Evolutionary conservation across 352 stramenopile species (phyloP).

Genomic region (Aphanomyces cochlioides): DNA sequence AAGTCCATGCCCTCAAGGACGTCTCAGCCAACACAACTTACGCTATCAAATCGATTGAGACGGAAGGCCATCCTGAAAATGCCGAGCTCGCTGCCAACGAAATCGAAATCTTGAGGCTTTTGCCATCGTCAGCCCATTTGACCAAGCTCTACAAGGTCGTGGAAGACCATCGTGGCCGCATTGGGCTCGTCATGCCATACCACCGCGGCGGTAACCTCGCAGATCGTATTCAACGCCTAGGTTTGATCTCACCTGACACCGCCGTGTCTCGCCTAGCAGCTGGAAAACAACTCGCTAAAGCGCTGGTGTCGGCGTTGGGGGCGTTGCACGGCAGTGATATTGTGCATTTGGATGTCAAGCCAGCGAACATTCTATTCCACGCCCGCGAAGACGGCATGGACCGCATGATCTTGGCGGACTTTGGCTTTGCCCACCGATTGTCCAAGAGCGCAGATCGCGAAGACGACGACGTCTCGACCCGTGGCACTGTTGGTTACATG

Average conservation of each 20-base stretch:
- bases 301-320: conserved; percentile 30
- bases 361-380: conserved; percentile 75
- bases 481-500: conserved; percentile 72
- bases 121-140: background rate
- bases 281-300: background rate
- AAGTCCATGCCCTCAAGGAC: background rate
- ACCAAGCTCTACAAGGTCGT: conserved; percentile 10
- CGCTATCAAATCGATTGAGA: conserved; percentile 7
- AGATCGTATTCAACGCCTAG: background rate
- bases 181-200: conserved; percentile 16
- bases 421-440: conserved; percentile 53
- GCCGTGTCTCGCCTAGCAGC: background rate
- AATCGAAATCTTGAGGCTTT: background rate
- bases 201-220: conserved; percentile 12
- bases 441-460: conserved; percentile 34
- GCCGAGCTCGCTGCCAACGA: conserved; percentile 10
- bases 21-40: background rate
- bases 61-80: background rate
- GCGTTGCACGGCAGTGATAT: conserved; percentile 58
- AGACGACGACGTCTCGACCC: conserved; percentile 40
- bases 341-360: conserved; percentile 77
- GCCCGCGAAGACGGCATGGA: conserved; percentile 42
- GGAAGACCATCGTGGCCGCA: background rate
- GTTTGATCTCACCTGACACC: background rate
- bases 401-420: conserved; percentile 66